These are phyloP conservation scores for Monotropa hypopitys DNA, from an alignment of 179 eudicot genomes.

Conservation along the genomic window DNA sequence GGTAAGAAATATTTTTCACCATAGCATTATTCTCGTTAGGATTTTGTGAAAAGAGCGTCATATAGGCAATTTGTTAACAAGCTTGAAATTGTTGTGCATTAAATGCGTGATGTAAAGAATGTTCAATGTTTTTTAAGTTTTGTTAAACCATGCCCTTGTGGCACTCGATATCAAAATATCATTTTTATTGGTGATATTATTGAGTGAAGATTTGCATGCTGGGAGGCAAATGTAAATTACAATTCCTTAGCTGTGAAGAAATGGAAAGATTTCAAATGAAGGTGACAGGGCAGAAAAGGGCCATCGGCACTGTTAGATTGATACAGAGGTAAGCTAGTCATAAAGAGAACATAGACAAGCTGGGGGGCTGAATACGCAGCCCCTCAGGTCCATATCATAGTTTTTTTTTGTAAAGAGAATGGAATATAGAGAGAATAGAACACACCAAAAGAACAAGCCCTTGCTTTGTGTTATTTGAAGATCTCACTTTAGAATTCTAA, in stretches of 20 bases:
- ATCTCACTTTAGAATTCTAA: slow-evolving; percentile 81
- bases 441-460: slow-evolving; percentile 39
- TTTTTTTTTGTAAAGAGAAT: slow-evolving; percentile 8
- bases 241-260: slow-evolving; percentile 52
- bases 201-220: not conserved
- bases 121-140: not conserved
- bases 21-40: not conserved
- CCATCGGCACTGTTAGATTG: slow-evolving; percentile 24
- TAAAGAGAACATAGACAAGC: slow-evolving; percentile 34
- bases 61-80: not conserved
- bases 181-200: not conserved
- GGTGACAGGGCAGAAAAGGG: slow-evolving; percentile 20
- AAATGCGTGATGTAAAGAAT: not conserved
- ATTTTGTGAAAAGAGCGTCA: not conserved
- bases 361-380: too few species aligned
- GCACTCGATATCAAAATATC: not conserved
- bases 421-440: slow-evolving; percentile 20
- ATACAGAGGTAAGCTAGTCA: slow-evolving; percentile 23
- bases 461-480: slow-evolving; percentile 54
- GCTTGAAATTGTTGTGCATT: not conserved
- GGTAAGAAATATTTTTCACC: not conserved
- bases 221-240: slow-evolving; percentile 15
- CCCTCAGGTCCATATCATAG: too few species aligned
- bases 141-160: not conserved
- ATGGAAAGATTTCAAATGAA: slow-evolving; percentile 14